phyloP scores from a whole-genome alignment of 208 protist genomes.

The Leishmania turanica region DNA sequence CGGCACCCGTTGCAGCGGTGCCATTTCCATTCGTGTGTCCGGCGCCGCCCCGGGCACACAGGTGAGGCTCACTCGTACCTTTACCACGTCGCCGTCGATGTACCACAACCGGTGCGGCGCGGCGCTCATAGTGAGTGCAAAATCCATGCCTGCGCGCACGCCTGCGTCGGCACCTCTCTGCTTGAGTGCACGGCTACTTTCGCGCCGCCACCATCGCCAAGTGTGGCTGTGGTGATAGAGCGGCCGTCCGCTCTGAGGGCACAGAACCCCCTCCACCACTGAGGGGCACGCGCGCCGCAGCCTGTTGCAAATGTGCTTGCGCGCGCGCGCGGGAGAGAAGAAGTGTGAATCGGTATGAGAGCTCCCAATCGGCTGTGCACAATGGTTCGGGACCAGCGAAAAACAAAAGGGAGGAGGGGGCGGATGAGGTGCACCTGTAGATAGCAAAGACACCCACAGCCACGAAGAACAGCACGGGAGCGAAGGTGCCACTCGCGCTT shows the following conservation, averaged over 20 bases:
- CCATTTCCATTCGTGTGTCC: conserved; percentile 16
- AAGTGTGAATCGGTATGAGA: background rate
- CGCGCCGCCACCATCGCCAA: background rate
- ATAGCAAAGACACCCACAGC: background rate
- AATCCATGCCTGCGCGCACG: conserved; percentile 16
- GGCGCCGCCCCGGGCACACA: conserved; percentile 31
- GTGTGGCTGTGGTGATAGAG: background rate
- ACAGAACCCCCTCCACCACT: background rate
- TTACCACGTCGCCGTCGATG: conserved; percentile 58
- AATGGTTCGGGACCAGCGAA: background rate
- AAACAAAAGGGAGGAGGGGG: background rate
- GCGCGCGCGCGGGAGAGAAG: background rate
- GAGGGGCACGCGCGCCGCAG: background rate
- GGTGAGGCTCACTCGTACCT: conserved; percentile 36
- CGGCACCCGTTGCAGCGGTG: conserved; percentile 14
- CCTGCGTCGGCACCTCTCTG: background rate
- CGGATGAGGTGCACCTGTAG: background rate
- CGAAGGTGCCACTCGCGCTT: background rate
- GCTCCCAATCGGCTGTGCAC: background rate
- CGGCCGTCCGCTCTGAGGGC: background rate
- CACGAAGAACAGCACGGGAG: background rate
- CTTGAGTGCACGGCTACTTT: background rate
- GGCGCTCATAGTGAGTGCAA: conserved; percentile 10
- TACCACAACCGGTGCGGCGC: conserved; percentile 67
- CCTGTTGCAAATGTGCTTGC: background rate